Conservation (phyloP, 495 filamentous ascomycete genomes). For the Tuber borchii region DNA sequence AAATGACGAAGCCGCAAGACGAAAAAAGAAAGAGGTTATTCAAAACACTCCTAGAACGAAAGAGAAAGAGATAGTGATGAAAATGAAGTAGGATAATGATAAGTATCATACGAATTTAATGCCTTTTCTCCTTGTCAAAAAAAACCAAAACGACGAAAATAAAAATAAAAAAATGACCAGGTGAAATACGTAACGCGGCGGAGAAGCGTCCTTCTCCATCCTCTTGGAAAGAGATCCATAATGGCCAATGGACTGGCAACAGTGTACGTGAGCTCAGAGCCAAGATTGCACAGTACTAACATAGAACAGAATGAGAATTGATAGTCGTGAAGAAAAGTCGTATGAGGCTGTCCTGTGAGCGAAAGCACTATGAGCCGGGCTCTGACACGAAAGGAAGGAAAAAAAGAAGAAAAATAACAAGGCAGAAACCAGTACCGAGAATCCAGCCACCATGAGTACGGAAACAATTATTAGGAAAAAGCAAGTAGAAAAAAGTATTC, state of each 20-base stretch:
- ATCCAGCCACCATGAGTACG: slow-evolving; percentile 2
- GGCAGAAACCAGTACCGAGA: slow-evolving; percentile 9
- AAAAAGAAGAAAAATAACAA: slow-evolving; percentile 5
- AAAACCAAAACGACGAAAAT: background rate
- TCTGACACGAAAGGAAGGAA: slow-evolving; percentile 27
- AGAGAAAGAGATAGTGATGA: background rate
- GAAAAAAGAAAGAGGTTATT: background rate
- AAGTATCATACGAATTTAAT: background rate
- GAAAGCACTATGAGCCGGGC: background rate
- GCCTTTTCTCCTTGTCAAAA: background rate
- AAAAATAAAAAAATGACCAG: background rate
- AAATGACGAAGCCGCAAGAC: background rate
- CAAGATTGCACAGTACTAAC: background rate
- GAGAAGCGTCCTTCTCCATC: background rate
- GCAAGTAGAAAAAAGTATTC: slow-evolving; percentile 3
- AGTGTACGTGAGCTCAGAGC: background rate
- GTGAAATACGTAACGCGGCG: background rate
- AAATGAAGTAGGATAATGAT: background rate
- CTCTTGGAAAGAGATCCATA: background rate
- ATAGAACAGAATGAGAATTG: background rate
- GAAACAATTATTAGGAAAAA: slow-evolving; percentile 15
- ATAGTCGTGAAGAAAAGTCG: background rate
- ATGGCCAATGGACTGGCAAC: background rate
- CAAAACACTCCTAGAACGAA: background rate
- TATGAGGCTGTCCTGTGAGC: background rate